Evolutionary conservation across 306 rosid species (phyloP), one percentile per base, ranked within the genome.

Genomic region (Vachellia collinsii): DNA sequence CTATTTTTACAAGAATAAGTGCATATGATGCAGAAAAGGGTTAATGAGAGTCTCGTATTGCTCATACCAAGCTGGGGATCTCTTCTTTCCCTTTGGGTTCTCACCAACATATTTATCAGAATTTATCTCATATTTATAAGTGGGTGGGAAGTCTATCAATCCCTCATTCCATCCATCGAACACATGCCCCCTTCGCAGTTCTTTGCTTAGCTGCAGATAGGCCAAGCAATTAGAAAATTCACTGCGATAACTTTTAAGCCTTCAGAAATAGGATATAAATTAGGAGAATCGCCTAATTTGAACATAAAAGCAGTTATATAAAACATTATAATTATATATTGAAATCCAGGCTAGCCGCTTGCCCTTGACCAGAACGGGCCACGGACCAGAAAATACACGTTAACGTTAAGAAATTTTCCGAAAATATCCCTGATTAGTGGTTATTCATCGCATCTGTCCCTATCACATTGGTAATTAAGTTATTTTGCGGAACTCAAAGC

Each of bases 91-190:
- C 81, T 85, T 92, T 38, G 85, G 89, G 81, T 82, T 76, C 85
- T 88, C 94, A 8, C 99, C 97, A 6, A 88, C 66, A 73, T 91
- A 95, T 86, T 74, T 87, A 48, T 89, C 86, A 4, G 94, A 84
- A 78, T 91, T 83, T 50, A 88, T 70, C 74, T 90, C 97, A 71
- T 93, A 95, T 69, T 95, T 95, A 82, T 95, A 95, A 20, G 99
- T 95, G 2, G 99, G 99, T 29, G 96, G 92, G 74, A 95, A 95
- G 41, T 90, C 87, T 82, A 95, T 82, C 56, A 23, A 4, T 54
- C 96, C 99, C 43, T 95, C 99, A 81, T 84, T 93, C 99, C 99
- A 95, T 84, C 99, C 99, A 59, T 86, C 93, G 42, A 95, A 95
- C 36, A 95, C 97, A 23, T 76, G 92, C 39, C 99, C 99, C 1